phyloP scores from a whole-genome alignment of 768 basidiomycete genomes.

The Tylopilus balloui region DNA sequence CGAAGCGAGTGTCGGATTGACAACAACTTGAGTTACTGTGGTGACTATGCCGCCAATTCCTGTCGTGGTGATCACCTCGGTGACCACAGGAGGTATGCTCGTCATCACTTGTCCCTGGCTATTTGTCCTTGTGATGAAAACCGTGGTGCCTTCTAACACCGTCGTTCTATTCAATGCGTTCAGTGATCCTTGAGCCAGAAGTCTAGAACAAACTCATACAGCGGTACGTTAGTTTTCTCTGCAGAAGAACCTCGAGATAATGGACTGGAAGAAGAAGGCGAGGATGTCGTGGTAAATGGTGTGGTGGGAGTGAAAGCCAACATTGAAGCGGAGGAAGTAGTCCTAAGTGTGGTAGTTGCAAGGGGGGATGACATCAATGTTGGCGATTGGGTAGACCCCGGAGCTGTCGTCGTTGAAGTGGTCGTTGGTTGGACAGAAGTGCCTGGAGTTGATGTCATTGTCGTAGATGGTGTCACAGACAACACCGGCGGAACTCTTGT shows the following conservation, averaged over 20 bases:
- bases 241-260: constrained; percentile 8
- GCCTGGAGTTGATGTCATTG: constrained; percentile 15
- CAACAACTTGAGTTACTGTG: constrained; percentile 58
- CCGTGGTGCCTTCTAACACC: constrained; percentile 41
- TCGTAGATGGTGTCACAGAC: constrained; percentile 15
- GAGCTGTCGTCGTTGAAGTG: constrained; percentile 13
- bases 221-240: constrained; percentile 11
- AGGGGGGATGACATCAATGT: constrained; percentile 8
- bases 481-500: constrained; percentile 3
- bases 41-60: constrained; percentile 46
- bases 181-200: constrained; percentile 6
- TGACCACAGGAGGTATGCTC: constrained; percentile 54
- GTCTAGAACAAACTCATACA: constrained; percentile 24
- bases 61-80: constrained; percentile 52
- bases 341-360: constrained; percentile 2
- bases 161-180: constrained; percentile 43
- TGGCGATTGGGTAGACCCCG: constrained; percentile 7
- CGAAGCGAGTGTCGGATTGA: constrained; percentile 68
- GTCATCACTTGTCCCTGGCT: constrained; percentile 44
- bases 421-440: constrained; percentile 22
- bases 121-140: constrained; percentile 61
- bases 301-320: constrained; percentile 18
- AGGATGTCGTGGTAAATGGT: constrained; percentile 9
- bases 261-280: constrained; percentile 1
- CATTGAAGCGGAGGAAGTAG: constrained; percentile 14